Percentiles rank a stretch among this genome's conserved stretches.
Conservation (phyloP, 2,329 filamentous ascomycete genomes). For the Fusarium burgessii region DNA sequence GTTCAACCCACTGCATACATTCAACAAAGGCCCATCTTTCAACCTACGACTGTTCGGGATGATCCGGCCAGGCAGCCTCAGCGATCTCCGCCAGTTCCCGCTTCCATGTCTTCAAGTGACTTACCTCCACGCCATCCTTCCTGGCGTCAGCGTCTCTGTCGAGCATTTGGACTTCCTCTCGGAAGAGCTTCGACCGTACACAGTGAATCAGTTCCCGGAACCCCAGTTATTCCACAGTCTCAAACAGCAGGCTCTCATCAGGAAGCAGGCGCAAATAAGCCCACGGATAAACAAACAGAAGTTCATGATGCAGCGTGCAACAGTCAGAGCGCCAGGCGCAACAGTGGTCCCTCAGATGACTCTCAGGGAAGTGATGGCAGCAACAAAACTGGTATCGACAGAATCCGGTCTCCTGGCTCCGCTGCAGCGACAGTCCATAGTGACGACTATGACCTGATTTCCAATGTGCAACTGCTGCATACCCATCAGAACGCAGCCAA, state of each 20-base stretch:
- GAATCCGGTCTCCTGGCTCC: conserved; percentile 43
- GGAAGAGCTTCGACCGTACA: conserved; percentile 54
- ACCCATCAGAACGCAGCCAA: not conserved
- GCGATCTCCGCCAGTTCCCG: not conserved
- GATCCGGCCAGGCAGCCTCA: not conserved
- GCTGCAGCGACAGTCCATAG: conserved; percentile 53
- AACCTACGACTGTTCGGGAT: not conserved
- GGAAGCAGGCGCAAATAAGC: not conserved
- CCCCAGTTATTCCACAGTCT: conserved; percentile 10
- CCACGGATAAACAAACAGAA: not conserved
- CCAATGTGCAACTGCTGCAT: not conserved
- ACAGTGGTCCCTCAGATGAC: not conserved
- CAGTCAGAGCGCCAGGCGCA: not conserved
- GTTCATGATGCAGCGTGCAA: not conserved
- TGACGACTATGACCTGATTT: conserved; percentile 49
- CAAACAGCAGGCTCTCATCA: not conserved
- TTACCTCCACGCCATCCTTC: conserved; percentile 33
- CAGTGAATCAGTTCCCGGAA: conserved; percentile 40
- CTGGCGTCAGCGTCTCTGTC: conserved; percentile 48
- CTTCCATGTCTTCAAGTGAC: conserved; percentile 3
- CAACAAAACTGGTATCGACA: not conserved
- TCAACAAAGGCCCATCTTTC: not conserved
- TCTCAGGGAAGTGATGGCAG: not conserved
- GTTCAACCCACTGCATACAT: not conserved
- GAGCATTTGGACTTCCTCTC: conserved; percentile 46